phyloP scores from a whole-genome alignment of 2,329 filamentous ascomycete genomes.

The Emergomyces africanus region DNA sequence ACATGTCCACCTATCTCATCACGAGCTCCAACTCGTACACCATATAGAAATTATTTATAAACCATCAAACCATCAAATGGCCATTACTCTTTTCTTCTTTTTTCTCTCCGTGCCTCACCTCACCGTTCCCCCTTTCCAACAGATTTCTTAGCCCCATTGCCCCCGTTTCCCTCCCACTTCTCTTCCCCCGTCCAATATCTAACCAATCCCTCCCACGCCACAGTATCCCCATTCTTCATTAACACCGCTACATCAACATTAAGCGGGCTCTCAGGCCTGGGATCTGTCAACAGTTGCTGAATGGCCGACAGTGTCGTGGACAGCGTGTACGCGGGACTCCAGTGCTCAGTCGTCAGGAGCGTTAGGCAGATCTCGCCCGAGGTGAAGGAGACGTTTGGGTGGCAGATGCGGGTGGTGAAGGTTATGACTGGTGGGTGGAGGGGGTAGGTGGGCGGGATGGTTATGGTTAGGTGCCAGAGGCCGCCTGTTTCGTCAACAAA shows the following conservation, averaged over 20 bases:
- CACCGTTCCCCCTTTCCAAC: neutral
- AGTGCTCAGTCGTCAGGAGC: slow-evolving; percentile 57
- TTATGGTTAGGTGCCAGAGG: slow-evolving; percentile 69
- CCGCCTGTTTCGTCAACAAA: slow-evolving; percentile 39
- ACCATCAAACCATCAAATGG: neutral
- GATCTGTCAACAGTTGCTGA: slow-evolving; percentile 34
- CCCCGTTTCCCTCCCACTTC: slow-evolving; percentile 26
- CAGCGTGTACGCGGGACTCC: slow-evolving; percentile 79
- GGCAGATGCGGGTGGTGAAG: slow-evolving; percentile 75
- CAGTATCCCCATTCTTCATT: slow-evolving; percentile 31
- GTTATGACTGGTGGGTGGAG: slow-evolving; percentile 60
- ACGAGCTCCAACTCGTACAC: neutral
- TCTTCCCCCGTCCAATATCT: slow-evolving; percentile 36
- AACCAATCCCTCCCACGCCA: slow-evolving; percentile 35
- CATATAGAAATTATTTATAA: neutral
- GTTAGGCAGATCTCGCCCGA: slow-evolving; percentile 93
- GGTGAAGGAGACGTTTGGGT: slow-evolving; percentile 62
- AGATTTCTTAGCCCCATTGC: neutral
- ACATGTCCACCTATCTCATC: neutral
- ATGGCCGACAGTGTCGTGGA: slow-evolving; percentile 34
- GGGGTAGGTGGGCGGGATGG: slow-evolving; percentile 67
- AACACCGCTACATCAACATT: slow-evolving; percentile 38
- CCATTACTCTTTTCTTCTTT: neutral
- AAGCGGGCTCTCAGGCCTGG: slow-evolving; percentile 34
- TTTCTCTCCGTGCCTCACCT: neutral